Conservation (phyloP, 352 stramenopile genomes). For the Phytophthora sp. region DNA sequence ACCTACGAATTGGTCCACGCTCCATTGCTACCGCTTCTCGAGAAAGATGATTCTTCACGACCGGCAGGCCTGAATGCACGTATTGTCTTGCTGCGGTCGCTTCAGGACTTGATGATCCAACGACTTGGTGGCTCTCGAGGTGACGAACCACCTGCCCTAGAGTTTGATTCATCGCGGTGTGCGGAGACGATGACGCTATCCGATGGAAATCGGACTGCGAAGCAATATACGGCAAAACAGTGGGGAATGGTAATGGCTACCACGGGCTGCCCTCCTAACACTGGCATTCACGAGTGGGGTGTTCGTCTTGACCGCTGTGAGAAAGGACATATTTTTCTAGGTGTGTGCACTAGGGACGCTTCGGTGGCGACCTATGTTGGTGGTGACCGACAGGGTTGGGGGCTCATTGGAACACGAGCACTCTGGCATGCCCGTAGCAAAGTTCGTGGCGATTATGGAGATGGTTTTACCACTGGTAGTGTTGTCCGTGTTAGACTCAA, state of each 20-base stretch:
- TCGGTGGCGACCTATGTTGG: slow-evolving; percentile 90
- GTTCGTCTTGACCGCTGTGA: slow-evolving; percentile 89
- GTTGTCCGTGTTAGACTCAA: slow-evolving; percentile 85
- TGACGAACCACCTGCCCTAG: slow-evolving; percentile 78
- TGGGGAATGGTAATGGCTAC: slow-evolving; percentile 92
- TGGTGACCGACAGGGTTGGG: slow-evolving; percentile 89
- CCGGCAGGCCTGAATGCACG: slow-evolving; percentile 42
- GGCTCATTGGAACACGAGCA: slow-evolving; percentile 87
- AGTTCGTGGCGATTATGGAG: slow-evolving; percentile 87
- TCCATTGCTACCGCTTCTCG: slow-evolving; percentile 70
- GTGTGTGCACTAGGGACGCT: slow-evolving; percentile 85
- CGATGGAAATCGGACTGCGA: slow-evolving; percentile 82
- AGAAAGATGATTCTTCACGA: slow-evolving; percentile 37
- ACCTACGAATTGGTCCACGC: slow-evolving; percentile 72
- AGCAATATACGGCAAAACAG: slow-evolving; percentile 91
- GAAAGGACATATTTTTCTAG: slow-evolving; percentile 91
- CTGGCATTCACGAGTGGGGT: slow-evolving; percentile 87
- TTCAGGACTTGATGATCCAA: slow-evolving; percentile 89
- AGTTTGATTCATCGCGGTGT: slow-evolving; percentile 87
- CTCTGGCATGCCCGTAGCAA: slow-evolving; percentile 92
- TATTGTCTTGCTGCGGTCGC: slow-evolving; percentile 72
- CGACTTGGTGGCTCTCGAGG: slow-evolving; percentile 73
- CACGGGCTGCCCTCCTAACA: slow-evolving; percentile 83
- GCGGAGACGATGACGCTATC: slow-evolving; percentile 91
- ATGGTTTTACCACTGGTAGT: slow-evolving; percentile 89